Evolutionary conservation across 2,329 filamentous ascomycete genomes (phyloP).

Genomic region (Alternaria sp.): DNA sequence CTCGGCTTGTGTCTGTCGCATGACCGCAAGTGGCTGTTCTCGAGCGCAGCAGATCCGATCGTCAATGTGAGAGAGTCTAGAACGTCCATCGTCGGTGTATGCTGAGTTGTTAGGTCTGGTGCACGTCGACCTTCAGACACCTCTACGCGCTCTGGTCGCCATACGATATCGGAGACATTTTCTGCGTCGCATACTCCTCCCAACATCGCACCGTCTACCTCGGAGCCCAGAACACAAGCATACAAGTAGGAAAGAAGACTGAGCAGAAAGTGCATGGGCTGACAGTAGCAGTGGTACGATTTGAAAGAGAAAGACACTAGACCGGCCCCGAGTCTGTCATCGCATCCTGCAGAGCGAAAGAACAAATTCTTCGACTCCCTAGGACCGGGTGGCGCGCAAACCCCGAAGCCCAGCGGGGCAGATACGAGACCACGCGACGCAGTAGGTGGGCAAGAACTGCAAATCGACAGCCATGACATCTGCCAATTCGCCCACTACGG

Average conservation of each 20-base stretch:
- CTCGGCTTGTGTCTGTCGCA: constrained; percentile 82
- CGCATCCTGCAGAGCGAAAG: constrained; percentile 76
- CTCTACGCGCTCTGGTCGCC: constrained; percentile 91
- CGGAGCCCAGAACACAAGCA: constrained; percentile 91
- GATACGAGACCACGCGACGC: constrained; percentile 56
- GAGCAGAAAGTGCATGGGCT: constrained; percentile 1
- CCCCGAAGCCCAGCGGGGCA: constrained; percentile 71
- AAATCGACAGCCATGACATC: constrained; percentile 82
- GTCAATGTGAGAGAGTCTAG: constrained; percentile 68
- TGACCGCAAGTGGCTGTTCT: constrained; percentile 80
- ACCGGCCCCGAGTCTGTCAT: constrained; percentile 67
- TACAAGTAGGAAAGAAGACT: constrained; percentile 53
- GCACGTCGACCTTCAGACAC: constrained; percentile 73
- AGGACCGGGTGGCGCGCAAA: constrained; percentile 80
- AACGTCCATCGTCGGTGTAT: not conserved
- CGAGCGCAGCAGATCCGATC: constrained; percentile 89
- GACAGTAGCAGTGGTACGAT: constrained; percentile 71
- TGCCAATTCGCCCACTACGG: constrained; percentile 92
- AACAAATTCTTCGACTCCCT: constrained; percentile 93
- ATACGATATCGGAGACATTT: constrained; percentile 94
- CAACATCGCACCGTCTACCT: constrained; percentile 83
- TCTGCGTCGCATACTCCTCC: constrained; percentile 88
- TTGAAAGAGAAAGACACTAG: constrained; percentile 68
- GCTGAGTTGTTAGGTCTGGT: constrained; percentile 69
- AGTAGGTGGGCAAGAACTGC: constrained; percentile 70